A percentile compares a stretch with the other conserved stretches of the same genome.
Evolutionary conservation across 2,329 filamentous ascomycete genomes (phyloP).

Genomic region (Pseudofabraea citricarpa): DNA sequence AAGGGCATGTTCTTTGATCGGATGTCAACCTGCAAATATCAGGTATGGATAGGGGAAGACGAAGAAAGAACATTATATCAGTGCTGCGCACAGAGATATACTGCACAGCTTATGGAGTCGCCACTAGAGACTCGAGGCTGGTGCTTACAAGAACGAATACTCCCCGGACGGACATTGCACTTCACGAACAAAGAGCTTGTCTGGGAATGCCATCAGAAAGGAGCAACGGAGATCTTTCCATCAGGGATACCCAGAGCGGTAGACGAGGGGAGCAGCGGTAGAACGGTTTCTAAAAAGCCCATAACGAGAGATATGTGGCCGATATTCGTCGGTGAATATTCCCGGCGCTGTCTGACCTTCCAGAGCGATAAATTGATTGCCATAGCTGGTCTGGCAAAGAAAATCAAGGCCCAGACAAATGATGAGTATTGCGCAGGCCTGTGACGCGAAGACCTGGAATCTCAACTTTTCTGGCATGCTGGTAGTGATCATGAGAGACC

Average conservation of each 20-base stretch:
- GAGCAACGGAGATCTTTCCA: conserved; percentile 7
- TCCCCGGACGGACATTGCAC: conserved; percentile 15
- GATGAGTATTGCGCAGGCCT: conserved; percentile 14
- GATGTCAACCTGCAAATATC: not conserved
- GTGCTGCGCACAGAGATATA: not conserved
- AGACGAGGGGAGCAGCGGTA: not conserved
- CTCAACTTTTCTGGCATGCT: conserved; percentile 8
- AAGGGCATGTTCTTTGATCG: conserved; percentile 7
- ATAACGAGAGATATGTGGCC: conserved; percentile 5
- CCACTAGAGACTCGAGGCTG: conserved; percentile 15
- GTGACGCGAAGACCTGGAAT: conserved; percentile 8
- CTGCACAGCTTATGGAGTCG: not conserved
- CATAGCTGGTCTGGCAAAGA: conserved; percentile 21
- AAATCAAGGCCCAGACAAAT: not conserved
- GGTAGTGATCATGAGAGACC: not conserved
- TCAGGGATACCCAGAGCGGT: conserved; percentile 4
- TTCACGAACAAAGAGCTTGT: conserved; percentile 13
- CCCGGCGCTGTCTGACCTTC: conserved; percentile 17
- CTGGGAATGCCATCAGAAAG: conserved; percentile 17
- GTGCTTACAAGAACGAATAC: conserved; percentile 19
- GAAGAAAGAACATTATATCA: not conserved
- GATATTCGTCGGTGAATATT: conserved; percentile 15
- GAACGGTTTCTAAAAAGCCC: not conserved
- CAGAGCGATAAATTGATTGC: conserved; percentile 23
- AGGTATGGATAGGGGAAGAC: not conserved